Evolutionary conservation across 225 moss, liverwort and hornwort species (phyloP).

Genomic region (Ulota crispa): DNA sequence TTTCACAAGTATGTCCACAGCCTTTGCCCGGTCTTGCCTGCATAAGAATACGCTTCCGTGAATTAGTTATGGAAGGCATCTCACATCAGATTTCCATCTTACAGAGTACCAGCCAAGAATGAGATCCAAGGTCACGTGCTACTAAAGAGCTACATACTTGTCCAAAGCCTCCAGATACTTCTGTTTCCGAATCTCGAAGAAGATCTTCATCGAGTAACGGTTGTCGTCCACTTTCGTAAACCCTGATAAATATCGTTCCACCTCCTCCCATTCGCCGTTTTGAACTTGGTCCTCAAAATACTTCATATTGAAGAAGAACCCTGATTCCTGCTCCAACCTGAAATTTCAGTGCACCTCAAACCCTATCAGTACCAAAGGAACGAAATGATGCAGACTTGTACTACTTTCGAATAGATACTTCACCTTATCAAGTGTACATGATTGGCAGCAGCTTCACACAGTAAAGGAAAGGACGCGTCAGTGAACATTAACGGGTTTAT

Average conservation of each 20-base stretch:
- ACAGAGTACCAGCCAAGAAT: background rate
- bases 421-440: background rate
- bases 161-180: slow-evolving; percentile 98
- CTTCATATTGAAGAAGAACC: slow-evolving; percentile 99
- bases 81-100: background rate
- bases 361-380: slow-evolving; percentile 11
- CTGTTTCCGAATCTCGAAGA: slow-evolving; percentile 99
- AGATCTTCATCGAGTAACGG: slow-evolving; percentile 99
- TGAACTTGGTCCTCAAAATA: slow-evolving; percentile 99
- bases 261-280: slow-evolving; percentile 99
- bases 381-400: background rate
- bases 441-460: background rate
- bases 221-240: slow-evolving; percentile 99
- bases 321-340: slow-evolving; percentile 99
- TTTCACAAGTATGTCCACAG: slow-evolving; percentile 98
- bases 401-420: background rate
- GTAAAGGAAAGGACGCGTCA: background rate
- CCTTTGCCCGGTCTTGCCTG: slow-evolving; percentile 99
- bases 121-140: background rate
- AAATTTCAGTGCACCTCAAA: slow-evolving; percentile 24
- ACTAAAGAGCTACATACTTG: slow-evolving; percentile 60
- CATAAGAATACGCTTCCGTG: slow-evolving; percentile 16
- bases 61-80: background rate
- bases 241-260: slow-evolving; percentile 96
- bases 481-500: background rate